phyloP scores from a whole-genome alignment of 768 basidiomycete species.

The Leccinum sublutescens region DNA sequence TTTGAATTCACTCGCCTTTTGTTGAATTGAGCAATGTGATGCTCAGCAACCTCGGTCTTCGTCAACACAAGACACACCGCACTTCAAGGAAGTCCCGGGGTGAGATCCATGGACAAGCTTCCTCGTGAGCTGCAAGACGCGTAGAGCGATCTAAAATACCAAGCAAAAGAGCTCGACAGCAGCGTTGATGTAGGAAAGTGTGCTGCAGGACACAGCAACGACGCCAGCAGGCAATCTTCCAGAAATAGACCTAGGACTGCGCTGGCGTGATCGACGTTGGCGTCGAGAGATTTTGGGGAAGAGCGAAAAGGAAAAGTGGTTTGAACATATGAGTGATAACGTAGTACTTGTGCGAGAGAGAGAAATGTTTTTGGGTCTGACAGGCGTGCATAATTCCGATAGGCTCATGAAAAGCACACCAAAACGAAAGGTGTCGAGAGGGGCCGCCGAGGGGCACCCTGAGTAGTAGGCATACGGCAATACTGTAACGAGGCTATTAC shows the following conservation, averaged over 20 bases:
- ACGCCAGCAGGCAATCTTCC: slow-evolving; percentile 55
- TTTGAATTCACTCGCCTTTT: slow-evolving; percentile 13
- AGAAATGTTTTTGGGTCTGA: slow-evolving; percentile 26
- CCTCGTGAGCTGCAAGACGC: slow-evolving; percentile 35
- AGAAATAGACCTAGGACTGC: slow-evolving; percentile 54
- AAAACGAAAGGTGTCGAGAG: no score
- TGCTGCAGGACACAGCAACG: slow-evolving; percentile 41
- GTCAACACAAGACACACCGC: slow-evolving; percentile 38
- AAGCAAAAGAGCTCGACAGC: slow-evolving; percentile 49
- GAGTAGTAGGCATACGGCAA: no score
- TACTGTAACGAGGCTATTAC: no score
- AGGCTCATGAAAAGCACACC: no score
- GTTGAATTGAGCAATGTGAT: slow-evolving; percentile 25
- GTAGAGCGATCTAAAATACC: slow-evolving; percentile 52
- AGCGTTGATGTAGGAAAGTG: slow-evolving; percentile 41
- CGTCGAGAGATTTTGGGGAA: slow-evolving; percentile 31
- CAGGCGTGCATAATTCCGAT: no score
- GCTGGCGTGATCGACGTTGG: slow-evolving; percentile 33
- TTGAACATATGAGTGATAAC: slow-evolving; percentile 49
- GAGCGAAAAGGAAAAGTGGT: slow-evolving; percentile 10
- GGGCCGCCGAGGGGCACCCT: no score
- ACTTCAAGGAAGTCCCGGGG: slow-evolving; percentile 41
- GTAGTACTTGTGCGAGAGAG: slow-evolving; percentile 51
- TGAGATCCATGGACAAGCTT: slow-evolving; percentile 17
- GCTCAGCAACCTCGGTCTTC: slow-evolving; percentile 18